These are phyloP conservation scores for Aspergillus sojae DNA, from an alignment of 2,329 filamentous ascomycete species.

Conservation along the genomic window DNA sequence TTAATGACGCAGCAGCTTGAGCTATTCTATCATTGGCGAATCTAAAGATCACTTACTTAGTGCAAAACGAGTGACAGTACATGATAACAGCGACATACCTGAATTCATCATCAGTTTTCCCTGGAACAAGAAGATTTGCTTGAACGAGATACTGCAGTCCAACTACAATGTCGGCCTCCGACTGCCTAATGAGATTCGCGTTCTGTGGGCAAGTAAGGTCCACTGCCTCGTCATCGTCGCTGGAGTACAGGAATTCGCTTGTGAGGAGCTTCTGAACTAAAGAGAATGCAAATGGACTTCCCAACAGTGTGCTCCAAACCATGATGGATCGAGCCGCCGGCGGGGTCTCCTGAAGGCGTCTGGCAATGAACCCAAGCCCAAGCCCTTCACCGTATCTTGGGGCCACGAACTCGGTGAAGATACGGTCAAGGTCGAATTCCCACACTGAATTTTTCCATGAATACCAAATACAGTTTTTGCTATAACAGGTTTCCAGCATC, in stretches of 20 bases:
- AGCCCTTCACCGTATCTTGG: slow-evolving; percentile 78
- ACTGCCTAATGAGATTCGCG: slow-evolving; percentile 57
- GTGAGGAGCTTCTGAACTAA: slow-evolving; percentile 76
- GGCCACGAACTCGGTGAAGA: slow-evolving; percentile 82
- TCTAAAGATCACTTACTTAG: slow-evolving; percentile 38
- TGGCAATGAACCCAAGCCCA: slow-evolving; percentile 79
- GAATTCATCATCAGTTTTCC: slow-evolving; percentile 83
- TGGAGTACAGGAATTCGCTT: slow-evolving; percentile 68
- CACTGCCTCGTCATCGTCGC: slow-evolving; percentile 47
- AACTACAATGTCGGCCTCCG: slow-evolving; percentile 65
- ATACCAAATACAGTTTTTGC: slow-evolving; percentile 87
- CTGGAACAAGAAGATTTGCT: slow-evolving; percentile 77
- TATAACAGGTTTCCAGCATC: slow-evolving; percentile 84
- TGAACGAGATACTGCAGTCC: slow-evolving; percentile 83
- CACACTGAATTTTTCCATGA: slow-evolving; percentile 81
- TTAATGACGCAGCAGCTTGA: slow-evolving; percentile 70
- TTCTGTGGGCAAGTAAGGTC: slow-evolving; percentile 42
- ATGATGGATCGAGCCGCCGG: slow-evolving; percentile 74
- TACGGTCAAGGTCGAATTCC: slow-evolving; percentile 81
- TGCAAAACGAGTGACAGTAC: not conserved
- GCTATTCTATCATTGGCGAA: slow-evolving; percentile 89
- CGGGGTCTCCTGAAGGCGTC: slow-evolving; percentile 75
- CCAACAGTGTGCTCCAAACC: slow-evolving; percentile 82
- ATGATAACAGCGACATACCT: slow-evolving; percentile 33
- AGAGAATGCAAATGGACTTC: slow-evolving; percentile 80